Evolutionary conservation across 805 yeast genomes (phyloP).

Genomic region (Nakazawaea molendinolei): DNA sequence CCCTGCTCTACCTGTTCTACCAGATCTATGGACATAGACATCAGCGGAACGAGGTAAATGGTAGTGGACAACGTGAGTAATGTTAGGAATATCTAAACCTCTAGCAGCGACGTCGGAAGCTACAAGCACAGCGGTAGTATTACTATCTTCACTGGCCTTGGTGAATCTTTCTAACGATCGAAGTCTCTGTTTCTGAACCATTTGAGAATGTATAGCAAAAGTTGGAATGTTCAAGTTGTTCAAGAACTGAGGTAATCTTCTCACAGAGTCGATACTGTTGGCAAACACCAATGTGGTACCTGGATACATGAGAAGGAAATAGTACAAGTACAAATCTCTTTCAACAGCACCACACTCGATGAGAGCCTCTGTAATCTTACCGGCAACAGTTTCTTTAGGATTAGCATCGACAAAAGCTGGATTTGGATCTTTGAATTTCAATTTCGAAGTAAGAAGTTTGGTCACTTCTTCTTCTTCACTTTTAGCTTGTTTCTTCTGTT

Average conservation of each 20-base stretch:
- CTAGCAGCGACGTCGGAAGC: slow-evolving; percentile 99
- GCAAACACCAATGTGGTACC: slow-evolving; percentile 89
- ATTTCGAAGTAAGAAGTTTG: slow-evolving; percentile 56
- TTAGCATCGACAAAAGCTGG: slow-evolving; percentile 80
- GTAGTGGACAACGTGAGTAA: slow-evolving; percentile 92
- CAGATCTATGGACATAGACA: slow-evolving; percentile 90
- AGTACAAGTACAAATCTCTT: slow-evolving; percentile 84
- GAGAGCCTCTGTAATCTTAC: slow-evolving; percentile 72
- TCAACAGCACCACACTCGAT: slow-evolving; percentile 89
- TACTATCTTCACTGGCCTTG: slow-evolving; percentile 40
- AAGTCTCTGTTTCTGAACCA: slow-evolving; percentile 91
- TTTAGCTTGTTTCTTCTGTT: slow-evolving; percentile 26
- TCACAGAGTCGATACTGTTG: slow-evolving; percentile 92
- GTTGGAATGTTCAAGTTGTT: slow-evolving; percentile 60
- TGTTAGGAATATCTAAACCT: slow-evolving; percentile 87
- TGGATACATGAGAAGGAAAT: slow-evolving; percentile 78
- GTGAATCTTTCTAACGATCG: slow-evolving; percentile 78
- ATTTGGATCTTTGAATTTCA: slow-evolving; percentile 58
- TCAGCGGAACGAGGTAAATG: slow-evolving; percentile 94
- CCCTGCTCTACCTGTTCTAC: slow-evolving; percentile 98
- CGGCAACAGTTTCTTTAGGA: slow-evolving; percentile 75
- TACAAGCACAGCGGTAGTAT: slow-evolving; percentile 59
- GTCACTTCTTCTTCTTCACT: slow-evolving; percentile 55
- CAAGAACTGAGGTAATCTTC: slow-evolving; percentile 72
- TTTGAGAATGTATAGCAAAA: slow-evolving; percentile 82